Conservation (phyloP, 768 basidiomycete species). For the Phlebiopsis flavidoalba region DNA sequence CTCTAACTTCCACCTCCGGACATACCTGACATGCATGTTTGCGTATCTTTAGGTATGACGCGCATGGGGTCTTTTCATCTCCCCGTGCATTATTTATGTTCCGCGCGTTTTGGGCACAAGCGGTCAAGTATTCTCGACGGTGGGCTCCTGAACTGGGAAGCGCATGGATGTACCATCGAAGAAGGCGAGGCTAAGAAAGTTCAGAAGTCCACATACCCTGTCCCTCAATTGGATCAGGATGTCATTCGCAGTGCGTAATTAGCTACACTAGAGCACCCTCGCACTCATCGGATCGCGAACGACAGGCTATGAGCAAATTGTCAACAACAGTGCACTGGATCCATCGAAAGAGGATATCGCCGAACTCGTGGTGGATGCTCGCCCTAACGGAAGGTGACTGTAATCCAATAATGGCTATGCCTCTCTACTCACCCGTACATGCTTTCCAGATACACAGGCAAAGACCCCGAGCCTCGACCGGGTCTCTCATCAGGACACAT, state of each 20-base stretch:
- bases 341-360: constrained; percentile 38
- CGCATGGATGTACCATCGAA: constrained; percentile 56
- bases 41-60: constrained; percentile 63
- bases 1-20: not conserved
- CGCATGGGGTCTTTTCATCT: constrained; percentile 85
- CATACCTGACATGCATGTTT: not conserved
- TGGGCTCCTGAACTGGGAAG: constrained; percentile 82
- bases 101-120: constrained; percentile 82
- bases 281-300: not conserved
- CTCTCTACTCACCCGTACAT: not conserved
- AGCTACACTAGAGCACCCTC: not conserved
- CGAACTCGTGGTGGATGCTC: constrained; percentile 84
- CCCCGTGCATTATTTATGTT: constrained; percentile 95
- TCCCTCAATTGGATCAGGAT: constrained; percentile 45
- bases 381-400: constrained; percentile 70
- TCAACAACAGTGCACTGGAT: constrained; percentile 55
- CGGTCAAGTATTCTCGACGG: constrained; percentile 88
- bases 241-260: constrained; percentile 45
- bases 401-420: not conserved
- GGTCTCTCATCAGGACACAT: constrained; percentile 91
- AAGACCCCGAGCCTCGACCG: constrained; percentile 84
- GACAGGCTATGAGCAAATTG: constrained; percentile 77
- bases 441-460: constrained; percentile 62
- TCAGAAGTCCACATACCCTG: constrained; percentile 38
- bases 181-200: constrained; percentile 24